phyloP scores from a whole-genome alignment of 1,284 basidiomycete genomes.

The Austropuccinia psidii region DNA sequence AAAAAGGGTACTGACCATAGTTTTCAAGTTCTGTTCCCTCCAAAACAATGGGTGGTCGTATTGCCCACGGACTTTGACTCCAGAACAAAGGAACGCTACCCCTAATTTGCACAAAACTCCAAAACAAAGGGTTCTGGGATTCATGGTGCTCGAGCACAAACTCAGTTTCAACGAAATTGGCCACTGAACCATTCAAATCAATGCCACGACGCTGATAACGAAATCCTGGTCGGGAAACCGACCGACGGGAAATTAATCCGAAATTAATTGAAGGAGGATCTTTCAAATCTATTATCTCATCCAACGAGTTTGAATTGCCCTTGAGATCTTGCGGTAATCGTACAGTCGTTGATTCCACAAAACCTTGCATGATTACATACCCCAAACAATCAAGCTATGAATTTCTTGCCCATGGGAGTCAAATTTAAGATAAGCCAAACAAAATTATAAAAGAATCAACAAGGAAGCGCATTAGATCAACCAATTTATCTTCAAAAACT shows the following conservation, averaged over 20 bases:
- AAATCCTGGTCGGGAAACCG: slow-evolving; percentile 53
- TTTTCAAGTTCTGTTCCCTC: slow-evolving; percentile 70
- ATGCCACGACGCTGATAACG: slow-evolving; percentile 53
- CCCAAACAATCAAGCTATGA: slow-evolving; percentile 9
- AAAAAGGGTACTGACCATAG: slow-evolving; percentile 46
- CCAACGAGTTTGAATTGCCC: too few relatives aligned
- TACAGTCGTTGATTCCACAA: slow-evolving; percentile 19
- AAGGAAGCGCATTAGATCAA: too few relatives aligned
- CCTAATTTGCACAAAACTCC: slow-evolving; percentile 77
- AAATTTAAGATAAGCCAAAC: not conserved
- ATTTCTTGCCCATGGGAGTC: not conserved
- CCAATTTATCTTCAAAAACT: too few relatives aligned
- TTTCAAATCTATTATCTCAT: not conserved
- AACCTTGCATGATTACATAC: slow-evolving; percentile 34
- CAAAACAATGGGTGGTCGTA: slow-evolving; percentile 80
- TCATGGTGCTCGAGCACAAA: slow-evolving; percentile 35
- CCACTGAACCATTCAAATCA: slow-evolving; percentile 53
- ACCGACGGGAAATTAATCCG: slow-evolving; percentile 52
- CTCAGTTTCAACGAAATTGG: slow-evolving; percentile 57
- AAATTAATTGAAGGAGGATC: slow-evolving; percentile 50
- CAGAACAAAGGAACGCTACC: slow-evolving; percentile 86
- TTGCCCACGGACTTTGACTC: slow-evolving; percentile 62
- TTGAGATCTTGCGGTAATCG: not conserved
- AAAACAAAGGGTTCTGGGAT: slow-evolving; percentile 66
- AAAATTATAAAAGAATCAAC: not conserved